Conservation (phyloP, 257 asterid genomes). For the Gardenia jasminoides region DNA sequence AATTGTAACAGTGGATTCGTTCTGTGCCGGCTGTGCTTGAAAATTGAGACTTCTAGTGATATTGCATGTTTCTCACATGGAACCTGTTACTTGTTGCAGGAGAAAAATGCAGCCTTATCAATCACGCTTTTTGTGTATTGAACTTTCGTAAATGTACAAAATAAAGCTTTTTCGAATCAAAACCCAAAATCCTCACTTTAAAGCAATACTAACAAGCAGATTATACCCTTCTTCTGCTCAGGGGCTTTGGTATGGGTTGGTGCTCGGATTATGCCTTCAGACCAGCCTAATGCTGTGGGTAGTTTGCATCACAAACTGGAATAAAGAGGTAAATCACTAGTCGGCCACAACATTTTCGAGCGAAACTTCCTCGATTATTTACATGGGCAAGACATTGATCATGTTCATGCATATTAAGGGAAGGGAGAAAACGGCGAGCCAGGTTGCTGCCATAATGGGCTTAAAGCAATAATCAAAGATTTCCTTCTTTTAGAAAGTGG, state of each 20-base stretch:
- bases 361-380: neutral
- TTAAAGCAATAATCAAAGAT: too few relatives aligned
- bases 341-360: too few relatives aligned
- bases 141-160: too few relatives aligned
- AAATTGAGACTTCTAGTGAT: too few relatives aligned
- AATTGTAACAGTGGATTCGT: neutral
- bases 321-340: neutral
- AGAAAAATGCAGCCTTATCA: neutral
- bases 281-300: neutral
- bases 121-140: neutral
- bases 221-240: neutral
- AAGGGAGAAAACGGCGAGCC: too few relatives aligned
- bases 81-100: conserved; percentile 1
- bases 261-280: conserved; percentile 1
- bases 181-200: too few relatives aligned
- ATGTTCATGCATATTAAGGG: neutral
- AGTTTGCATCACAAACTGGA: neutral
- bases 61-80: neutral
- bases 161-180: neutral
- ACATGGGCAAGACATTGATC: neutral
- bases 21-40: neutral
- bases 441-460: neutral
- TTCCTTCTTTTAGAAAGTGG: too few relatives aligned
- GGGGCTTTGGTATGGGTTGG: conserved; percentile 1
- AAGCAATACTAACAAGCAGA: too few relatives aligned